A percentile compares a stretch with the other conserved stretches of the same genome.
Conservation (phyloP, 2,329 filamentous ascomycete species). For the Orbilia blumenaviensis region DNA sequence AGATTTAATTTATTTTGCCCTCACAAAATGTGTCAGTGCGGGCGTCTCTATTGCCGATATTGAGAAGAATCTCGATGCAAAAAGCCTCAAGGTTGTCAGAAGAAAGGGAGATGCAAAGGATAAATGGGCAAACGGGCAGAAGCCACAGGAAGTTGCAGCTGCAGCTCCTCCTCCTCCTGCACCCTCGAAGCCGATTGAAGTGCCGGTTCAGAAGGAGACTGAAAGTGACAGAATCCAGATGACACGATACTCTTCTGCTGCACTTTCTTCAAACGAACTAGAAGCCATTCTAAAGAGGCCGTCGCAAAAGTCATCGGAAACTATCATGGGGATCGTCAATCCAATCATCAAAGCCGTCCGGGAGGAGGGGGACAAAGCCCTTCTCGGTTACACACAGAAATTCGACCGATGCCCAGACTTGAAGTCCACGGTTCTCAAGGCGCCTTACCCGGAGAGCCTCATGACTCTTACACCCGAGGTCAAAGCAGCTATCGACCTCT, state of each 20-base stretch:
- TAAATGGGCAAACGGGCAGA: conserved; percentile 84
- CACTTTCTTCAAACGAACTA: conserved; percentile 72
- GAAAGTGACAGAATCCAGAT: conserved; percentile 72
- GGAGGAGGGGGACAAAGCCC: conserved; percentile 81
- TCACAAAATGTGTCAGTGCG: conserved; percentile 85
- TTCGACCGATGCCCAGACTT: conserved; percentile 96
- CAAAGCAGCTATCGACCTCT: conserved; percentile 88
- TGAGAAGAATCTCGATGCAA: conserved; percentile 89
- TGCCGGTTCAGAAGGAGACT: not conserved
- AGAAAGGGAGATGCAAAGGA: conserved; percentile 93
- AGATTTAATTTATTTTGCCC: conserved; percentile 92
- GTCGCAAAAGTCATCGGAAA: conserved; percentile 92
- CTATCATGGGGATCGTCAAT: conserved; percentile 87
- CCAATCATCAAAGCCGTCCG: conserved; percentile 92
- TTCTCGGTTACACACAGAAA: conserved; percentile 94
- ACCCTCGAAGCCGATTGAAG: conserved; percentile 8
- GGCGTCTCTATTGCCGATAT: conserved; percentile 89
- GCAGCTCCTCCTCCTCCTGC: not conserved
- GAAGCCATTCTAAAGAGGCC: conserved; percentile 81
- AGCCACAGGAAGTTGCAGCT: conserved; percentile 59
- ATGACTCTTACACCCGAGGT: conserved; percentile 88
- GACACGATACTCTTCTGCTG: conserved; percentile 77
- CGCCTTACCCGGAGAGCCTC: conserved; percentile 83
- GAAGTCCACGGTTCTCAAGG: conserved; percentile 85
- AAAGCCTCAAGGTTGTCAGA: conserved; percentile 93